Evolutionary conservation across 2,329 filamentous ascomycete genomes (phyloP), one percentile per base, ranked within the genome.

Genomic region (Trichoderma brevicompactum): DNA sequence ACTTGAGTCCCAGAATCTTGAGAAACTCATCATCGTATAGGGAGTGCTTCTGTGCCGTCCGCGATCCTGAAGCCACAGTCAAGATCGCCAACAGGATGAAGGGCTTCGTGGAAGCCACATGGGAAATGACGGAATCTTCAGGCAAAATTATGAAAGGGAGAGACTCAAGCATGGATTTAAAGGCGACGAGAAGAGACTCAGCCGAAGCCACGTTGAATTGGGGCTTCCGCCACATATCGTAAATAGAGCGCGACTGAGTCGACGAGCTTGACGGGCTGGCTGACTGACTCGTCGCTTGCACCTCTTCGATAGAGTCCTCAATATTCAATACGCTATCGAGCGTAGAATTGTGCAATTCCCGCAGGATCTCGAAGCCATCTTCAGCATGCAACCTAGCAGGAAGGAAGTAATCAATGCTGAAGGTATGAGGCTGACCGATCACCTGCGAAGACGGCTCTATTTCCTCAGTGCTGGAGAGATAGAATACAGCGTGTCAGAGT

Each of bases 171-270:
- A 54, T 54, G 10, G 7, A 54, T 34, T 9, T 38, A 8, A 54
- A 54, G 17, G 34, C n/a, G 52, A 8, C 9, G 9, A 54, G 17
- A 19, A 54, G 52, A 7, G 34, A 15, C 52, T 54, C 52, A 15
- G 52, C 52, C 15, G 52, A 54, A 40, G 52, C 52, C 52, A 54
- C 8, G 36, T 54, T 54, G 36, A 54, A 54, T 34, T 54, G 52
- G 12, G 52, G 52, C 19, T 54, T 54, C 34, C 52, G 34, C 52
- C 52, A 54, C 2, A 12, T 40, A 12, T 54, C 52, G 36, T 40
- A 54, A 15, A 54, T 13, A 7, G 52, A 54, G 17, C 52, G 52
- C 15, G 52, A 23, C 17, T 54, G 52, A 12, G 9, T 28, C 5
- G 52, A 54, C 52, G 52, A 40, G 17, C 34, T 40, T 15, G 52